Conservation (phyloP, 495 filamentous ascomycete genomes). For the Trichocladium antarcticum region DNA sequence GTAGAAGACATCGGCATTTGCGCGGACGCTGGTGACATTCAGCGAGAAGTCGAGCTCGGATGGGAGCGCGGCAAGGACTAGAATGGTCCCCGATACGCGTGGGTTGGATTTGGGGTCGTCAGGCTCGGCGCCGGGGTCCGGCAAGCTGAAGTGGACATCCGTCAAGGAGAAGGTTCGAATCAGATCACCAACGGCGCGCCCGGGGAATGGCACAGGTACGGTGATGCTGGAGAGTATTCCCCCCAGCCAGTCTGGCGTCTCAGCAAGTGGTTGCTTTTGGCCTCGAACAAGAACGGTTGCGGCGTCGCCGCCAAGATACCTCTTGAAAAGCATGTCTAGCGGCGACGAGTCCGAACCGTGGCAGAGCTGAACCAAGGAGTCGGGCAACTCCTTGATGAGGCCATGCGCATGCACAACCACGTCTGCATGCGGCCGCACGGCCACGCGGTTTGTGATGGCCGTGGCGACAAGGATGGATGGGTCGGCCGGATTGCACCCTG, state of each 20-base stretch:
- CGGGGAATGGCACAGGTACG: slow-evolving; percentile 74
- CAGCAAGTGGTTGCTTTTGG: slow-evolving; percentile 48
- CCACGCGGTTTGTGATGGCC: slow-evolving; percentile 54
- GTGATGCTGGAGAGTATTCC: slow-evolving; percentile 72
- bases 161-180: slow-evolving; percentile 77
- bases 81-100: slow-evolving; percentile 66
- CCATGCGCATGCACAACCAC: slow-evolving; percentile 59
- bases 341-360: slow-evolving; percentile 68
- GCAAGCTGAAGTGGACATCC: slow-evolving; percentile 73
- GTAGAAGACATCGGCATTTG: slow-evolving; percentile 70
- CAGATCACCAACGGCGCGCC: slow-evolving; percentile 63
- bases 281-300: slow-evolving; percentile 74
- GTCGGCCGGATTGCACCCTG: slow-evolving; percentile 63
- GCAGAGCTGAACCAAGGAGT: slow-evolving; percentile 56
- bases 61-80: slow-evolving; percentile 64
- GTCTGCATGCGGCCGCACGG: slow-evolving; percentile 52
- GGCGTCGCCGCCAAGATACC: slow-evolving; percentile 67
- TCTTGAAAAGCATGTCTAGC: slow-evolving; percentile 68
- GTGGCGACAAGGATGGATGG: slow-evolving; percentile 52
- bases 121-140: slow-evolving; percentile 63
- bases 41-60: slow-evolving; percentile 76
- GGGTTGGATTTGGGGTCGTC: slow-evolving; percentile 63
- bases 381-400: slow-evolving; percentile 57
- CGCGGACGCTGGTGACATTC: slow-evolving; percentile 61
- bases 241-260: slow-evolving; percentile 68